phyloP scores from a whole-genome alignment of 768 basidiomycete species.

The Pleurotus sapidus region DNA sequence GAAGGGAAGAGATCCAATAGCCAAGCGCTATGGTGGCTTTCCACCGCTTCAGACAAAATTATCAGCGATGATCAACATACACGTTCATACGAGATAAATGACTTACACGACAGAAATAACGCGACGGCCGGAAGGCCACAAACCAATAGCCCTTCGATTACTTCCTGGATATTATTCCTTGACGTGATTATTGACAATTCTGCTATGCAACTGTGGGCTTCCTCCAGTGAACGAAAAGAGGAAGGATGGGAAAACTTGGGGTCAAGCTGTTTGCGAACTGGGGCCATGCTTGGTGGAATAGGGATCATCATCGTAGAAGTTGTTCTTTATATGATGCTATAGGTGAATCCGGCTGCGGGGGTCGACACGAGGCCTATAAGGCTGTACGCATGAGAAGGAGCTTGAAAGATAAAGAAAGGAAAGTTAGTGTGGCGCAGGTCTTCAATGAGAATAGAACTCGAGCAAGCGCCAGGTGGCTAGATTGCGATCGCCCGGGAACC shows the following conservation, averaged over 20 bases:
- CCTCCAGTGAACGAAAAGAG: neutral
- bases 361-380: neutral
- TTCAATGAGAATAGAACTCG: neutral
- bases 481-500: neutral
- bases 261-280: neutral
- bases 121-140: neutral
- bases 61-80: neutral
- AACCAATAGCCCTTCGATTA: neutral
- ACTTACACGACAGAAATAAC: neutral
- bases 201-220: neutral
- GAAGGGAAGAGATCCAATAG: neutral
- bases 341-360: neutral
- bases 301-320: neutral
- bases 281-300: neutral
- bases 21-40: neutral
- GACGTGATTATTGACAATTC: neutral
- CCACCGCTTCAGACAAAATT: neutral
- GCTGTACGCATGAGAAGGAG: neutral
- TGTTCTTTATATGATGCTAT: neutral
- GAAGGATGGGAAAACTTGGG: neutral
- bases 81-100: neutral
- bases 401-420: neutral
- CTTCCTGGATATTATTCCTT: neutral
- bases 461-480: neutral
- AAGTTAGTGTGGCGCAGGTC: neutral